Base-by-base conservation (phyloP, 208 protist species). In the Borovskyia barvae region DNA sequence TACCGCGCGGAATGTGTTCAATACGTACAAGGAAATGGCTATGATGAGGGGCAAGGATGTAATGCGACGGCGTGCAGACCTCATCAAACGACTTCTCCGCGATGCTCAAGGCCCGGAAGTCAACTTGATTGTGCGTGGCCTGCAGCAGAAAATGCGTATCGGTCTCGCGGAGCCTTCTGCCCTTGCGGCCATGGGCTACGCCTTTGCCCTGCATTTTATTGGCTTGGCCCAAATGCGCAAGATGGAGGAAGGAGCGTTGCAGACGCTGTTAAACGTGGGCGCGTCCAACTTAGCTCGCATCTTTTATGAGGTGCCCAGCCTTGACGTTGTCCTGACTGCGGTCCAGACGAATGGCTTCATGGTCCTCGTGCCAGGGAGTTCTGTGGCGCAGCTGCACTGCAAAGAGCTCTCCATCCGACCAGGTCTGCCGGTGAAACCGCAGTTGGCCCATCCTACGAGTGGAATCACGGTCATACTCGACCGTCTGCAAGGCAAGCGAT, bases 381-480 rank as follows among this genome's bases (percentile, higher is more conserved):
- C 57, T 11, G 71, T 81, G 8, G 68, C 74, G 26, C 45, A 19
- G 36, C 46, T 33, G 42, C 72, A 89, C 51, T 64, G 60, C 5
- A 58, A 39, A 17, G 75, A 82, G 9, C 57, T 97, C 9, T 88
- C 77, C 20, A 90, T 97, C 65, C 79, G 83, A 2, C 90, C 90
- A 1, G 85, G 97, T 45, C 73, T 99, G 28, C 98, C 98, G 0
- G 91, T 99, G n/a, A 96, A 98, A 49, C 97, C 98, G 32, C 99
- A 99, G 97, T 84, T 99, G 14, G 99, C 98, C 1, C 94, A 99
- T 49, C 97, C 99, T 5, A 99, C 97, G 12, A 99, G 92, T 51
- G 93, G 94, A 41, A 82, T 98, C 43, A 80, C 43, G 33, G 87
- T 92, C 41, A 86, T 96, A 24, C 61, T 96, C 11, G 67, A 93